Conservation (phyloP, 805 yeast species). For the Candida ortonii region DNA sequence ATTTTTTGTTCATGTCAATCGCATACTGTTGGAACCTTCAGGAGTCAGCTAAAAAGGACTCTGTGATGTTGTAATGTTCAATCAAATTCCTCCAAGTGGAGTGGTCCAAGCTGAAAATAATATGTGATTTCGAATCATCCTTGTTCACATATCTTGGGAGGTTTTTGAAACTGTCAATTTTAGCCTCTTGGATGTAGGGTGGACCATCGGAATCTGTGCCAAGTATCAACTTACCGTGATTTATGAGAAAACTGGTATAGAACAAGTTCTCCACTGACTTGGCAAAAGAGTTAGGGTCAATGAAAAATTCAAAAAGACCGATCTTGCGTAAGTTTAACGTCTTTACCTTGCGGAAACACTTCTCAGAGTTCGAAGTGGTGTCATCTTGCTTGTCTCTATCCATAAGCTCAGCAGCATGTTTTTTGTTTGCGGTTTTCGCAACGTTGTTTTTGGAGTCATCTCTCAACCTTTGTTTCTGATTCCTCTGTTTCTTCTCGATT, state of each 20-base stretch:
- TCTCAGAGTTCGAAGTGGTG: conserved; percentile 62
- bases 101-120: conserved; percentile 69
- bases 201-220: conserved; percentile 47
- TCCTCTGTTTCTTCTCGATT: conserved; percentile 50
- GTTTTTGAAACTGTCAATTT: conserved; percentile 19
- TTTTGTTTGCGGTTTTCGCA: conserved; percentile 52
- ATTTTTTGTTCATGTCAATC: conserved; percentile 2
- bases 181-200: conserved; percentile 32
- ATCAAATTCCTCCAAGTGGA: conserved; percentile 63
- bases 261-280: conserved; percentile 84
- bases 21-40: no score
- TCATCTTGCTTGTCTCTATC: conserved; percentile 47
- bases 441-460: conserved; percentile 41
- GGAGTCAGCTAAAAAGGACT: conserved; percentile 36
- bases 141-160: conserved; percentile 20
- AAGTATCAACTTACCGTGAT: conserved; percentile 63
- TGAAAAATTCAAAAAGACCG: conserved; percentile 60
- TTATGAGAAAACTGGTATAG: conserved; percentile 73
- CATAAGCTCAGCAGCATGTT: conserved; percentile 50
- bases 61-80: conserved; percentile 50
- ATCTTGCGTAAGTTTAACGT: conserved; percentile 40
- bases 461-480: conserved; percentile 33
- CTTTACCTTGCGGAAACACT: conserved; percentile 38
- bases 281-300: conserved; percentile 74
- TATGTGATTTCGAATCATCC: conserved; percentile 47